Evolutionary conservation across 2,329 filamentous ascomycete species (phyloP), one percentile per base, ranked within the genome.

Genomic region (Fusarium mangiferae): DNA sequence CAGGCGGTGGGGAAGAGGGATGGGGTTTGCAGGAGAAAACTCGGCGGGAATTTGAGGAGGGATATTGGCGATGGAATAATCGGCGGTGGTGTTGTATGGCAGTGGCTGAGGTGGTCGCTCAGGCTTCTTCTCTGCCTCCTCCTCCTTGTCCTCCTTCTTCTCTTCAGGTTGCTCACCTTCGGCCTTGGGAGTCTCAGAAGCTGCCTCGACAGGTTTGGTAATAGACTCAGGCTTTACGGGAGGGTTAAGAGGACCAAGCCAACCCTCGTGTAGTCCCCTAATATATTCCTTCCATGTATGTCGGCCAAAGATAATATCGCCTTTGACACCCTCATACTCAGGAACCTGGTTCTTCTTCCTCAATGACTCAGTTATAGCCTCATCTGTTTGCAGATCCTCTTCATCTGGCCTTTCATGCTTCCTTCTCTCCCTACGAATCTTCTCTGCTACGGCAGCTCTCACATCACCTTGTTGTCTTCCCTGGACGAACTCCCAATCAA

Each of bases 281-380:
- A 98, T 86, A 81, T 98, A 99, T 83, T 99, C 96, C 84, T 98
- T 99, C 96, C 96, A 99, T 15, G 96, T 92, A 81, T 98, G 93
- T 64, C 96, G 87, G 18, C 96, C 96, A 77, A 99, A 90, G 24
- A 98, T 91, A 58, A 99, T 87, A 80, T 98, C 96, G 49, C 96
- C 96, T 72, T 89, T 89, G 28, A 92, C 86, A 15, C 94, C 95
- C 8, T 91, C 87, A 79, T 92, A 96, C 39, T 94, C 90, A 33
- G 85, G 87, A 15, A 96, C 89, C 12, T 92, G 92, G 69, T 91
- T 90, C 73, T 86, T 89, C 78, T 87, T 85, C 76, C 95, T 89
- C 59, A 92, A 84, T 15, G 89, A 86, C 66, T 91, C 87, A 11
- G 96, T 83, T 14, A 90, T 81, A 55, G 89, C 87, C 57, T 89